Base-by-base conservation (phyloP, 805 yeast genomes). In the Candida chauliodis region DNA sequence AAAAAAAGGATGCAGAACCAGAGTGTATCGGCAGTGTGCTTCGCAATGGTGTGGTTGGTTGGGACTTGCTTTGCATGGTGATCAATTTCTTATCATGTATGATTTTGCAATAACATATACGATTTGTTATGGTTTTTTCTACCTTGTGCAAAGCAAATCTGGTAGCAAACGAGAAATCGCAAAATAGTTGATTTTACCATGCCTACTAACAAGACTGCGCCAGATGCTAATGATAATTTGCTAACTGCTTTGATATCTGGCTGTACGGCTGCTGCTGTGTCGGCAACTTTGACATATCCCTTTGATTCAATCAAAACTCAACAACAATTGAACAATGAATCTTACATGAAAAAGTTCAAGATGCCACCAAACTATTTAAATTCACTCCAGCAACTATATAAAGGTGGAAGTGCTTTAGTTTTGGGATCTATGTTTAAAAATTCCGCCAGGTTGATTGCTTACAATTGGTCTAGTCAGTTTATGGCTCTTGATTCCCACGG, bases 371-470 rank as follows among this genome's bases (percentile, higher is more conserved):
- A 57, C 44, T 52, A 51, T 34, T 59, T 69, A 2, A 45, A 53
- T 25, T 46, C 61, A 1, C 26, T 67, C 11, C 61, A 61, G 2
- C 73, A 67, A 29, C 35, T 66, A 15, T 63, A 54, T 51, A 63
- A 59, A 15, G 97, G 98, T 1, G 77, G 86, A 49, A 75, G 84
- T 36, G 87, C 95, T 0, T 59, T 88, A 42, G 83, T 87, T 25
- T 46, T 79, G 0, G 96, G 96, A 4, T 79, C 80, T 43, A 72
- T 86, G 1, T 51, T 80, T 38, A 90, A 89, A 58, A 81, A 95
- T 4, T 69, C 77, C 5, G 75, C 88, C 5, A 63, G 98, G 40
- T 79, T 90, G 51, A 65, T 80, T 18, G 74, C 83, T 34, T 91
- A 85, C 65, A 84, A 87, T 45, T 76, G 79, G 64, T 79, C 83